A percentile compares a stretch with the other conserved stretches of the same genome.
Evolutionary conservation across 2,329 filamentous ascomycete species (phyloP).

Genomic region (Fusarium sarcochroum): DNA sequence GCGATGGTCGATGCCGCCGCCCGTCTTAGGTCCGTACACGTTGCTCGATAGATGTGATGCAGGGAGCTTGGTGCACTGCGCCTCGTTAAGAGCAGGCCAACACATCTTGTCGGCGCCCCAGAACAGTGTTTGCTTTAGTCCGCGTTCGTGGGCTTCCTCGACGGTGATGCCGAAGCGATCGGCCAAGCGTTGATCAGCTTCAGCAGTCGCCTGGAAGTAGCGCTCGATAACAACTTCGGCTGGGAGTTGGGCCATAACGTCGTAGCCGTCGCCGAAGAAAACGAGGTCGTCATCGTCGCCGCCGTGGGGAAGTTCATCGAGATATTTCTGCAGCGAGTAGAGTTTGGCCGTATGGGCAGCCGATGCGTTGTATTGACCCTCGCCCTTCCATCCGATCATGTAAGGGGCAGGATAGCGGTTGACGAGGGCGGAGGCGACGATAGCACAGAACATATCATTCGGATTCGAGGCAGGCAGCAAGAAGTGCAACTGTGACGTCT

Average conservation of each 20-base stretch:
- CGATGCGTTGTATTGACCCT: conserved; percentile 42
- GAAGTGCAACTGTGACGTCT: conserved; percentile 55
- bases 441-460: conserved; percentile 57
- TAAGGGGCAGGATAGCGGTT: conserved; percentile 57
- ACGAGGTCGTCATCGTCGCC: conserved; percentile 69
- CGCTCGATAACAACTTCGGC: conserved; percentile 73
- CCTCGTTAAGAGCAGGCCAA: conserved; percentile 45
- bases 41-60: conserved; percentile 50
- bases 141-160: conserved; percentile 49
- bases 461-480: conserved; percentile 55
- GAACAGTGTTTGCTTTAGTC: conserved; percentile 57
- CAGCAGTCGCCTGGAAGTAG: conserved; percentile 69
- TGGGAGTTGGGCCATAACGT: conserved; percentile 76
- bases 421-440: conserved; percentile 55
- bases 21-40: conserved; percentile 56
- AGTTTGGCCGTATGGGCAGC: conserved; percentile 31
- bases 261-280: conserved; percentile 73
- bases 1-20: conserved; percentile 50
- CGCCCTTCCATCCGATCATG: conserved; percentile 57
- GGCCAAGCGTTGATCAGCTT: conserved; percentile 66
- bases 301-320: conserved; percentile 55
- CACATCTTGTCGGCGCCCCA: conserved; percentile 60
- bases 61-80: conserved; percentile 59
- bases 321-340: conserved; percentile 54
- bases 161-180: conserved; percentile 62